Evolutionary conservation across 805 yeast species (phyloP), one percentile per base, ranked within the genome.

Genomic region (Yarrowia osloensis): DNA sequence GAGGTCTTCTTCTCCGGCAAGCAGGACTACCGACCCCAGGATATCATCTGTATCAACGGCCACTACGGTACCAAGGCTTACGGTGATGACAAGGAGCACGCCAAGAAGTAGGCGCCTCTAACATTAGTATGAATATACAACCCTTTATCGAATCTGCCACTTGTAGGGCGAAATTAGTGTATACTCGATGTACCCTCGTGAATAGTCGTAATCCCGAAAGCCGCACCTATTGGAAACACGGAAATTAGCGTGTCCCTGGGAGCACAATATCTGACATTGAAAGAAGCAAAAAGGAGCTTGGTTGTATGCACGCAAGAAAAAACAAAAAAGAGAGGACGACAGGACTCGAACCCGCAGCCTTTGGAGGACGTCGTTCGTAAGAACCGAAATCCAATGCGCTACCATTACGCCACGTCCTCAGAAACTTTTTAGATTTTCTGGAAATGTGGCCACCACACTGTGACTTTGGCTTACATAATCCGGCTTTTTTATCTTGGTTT

Each of bases 271-370:
- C n/a, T n/a, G n/a, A n/a, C n/a, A n/a, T n/a, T n/a, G n/a, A n/a
- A n/a, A n/a, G n/a, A n/a, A n/a, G n/a, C n/a, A n/a, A n/a, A n/a
- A n/a, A n/a, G n/a, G n/a, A n/a, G n/a, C n/a, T n/a, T n/a, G n/a
- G n/a, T n/a, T n/a, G n/a, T n/a, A n/a, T n/a, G n/a, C n/a, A n/a
- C n/a, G n/a, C n/a, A n/a, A n/a, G n/a, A 12, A 42, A 42, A 42
- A 22, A 2, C 15, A 31, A 31, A 50, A 50, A 50, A 50, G 28
- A 49, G 54, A 50, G 55, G 55, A 50, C 55, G 55, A 50, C 55
- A 50, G 55, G 55, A 50, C 55, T 50, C 55, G 55, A 50, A 50
- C 55, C 55, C 55, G 55, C 55, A 50, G 55, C 55, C 55, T 50
- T 50, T 50, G 55, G 55, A 50, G 55, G 55, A 50, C 55, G 55